phyloP scores from a whole-genome alignment of 1,284 basidiomycete genomes.

The Kwoniella shivajii region DNA sequence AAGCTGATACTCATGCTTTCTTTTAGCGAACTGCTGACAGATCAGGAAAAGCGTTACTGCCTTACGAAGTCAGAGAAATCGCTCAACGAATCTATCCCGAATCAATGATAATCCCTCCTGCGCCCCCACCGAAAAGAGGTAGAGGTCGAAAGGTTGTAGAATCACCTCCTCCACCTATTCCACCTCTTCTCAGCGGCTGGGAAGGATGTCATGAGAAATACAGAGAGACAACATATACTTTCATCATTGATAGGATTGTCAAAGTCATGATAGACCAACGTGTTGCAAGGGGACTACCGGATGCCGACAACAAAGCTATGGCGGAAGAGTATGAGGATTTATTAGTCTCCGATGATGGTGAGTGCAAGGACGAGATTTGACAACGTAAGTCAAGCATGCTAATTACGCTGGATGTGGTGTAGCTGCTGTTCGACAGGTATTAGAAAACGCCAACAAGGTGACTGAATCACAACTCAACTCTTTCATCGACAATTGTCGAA shows the following conservation, averaged over 20 bases:
- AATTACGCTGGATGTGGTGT: neutral
- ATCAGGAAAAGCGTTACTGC: constrained; percentile 68
- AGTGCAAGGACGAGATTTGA: constrained; percentile 3
- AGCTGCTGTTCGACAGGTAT: constrained; percentile 63
- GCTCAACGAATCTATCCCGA: constrained; percentile 61
- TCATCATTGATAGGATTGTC: constrained; percentile 71
- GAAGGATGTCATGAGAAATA: constrained; percentile 71
- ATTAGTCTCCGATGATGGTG: constrained; percentile 39
- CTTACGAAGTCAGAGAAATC: constrained; percentile 82
- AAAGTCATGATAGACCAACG: constrained; percentile 70
- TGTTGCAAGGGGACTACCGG: constrained; percentile 78
- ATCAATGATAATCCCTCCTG: constrained; percentile 5
- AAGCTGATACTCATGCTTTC: constrained; percentile 1
- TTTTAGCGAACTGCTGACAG: constrained; percentile 66
- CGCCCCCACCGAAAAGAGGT: constrained; percentile 4
- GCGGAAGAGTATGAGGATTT: constrained; percentile 59
- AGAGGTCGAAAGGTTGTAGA: constrained; percentile 17
- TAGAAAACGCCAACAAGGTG: constrained; percentile 89
- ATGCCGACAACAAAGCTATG: constrained; percentile 64
- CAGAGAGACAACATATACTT: constrained; percentile 72
- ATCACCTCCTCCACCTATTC: constrained; percentile 9
- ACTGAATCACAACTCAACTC: constrained; percentile 74
- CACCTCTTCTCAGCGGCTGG: constrained; percentile 46
- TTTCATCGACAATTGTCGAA: constrained; percentile 87
- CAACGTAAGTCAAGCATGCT: neutral